A percentile compares a stretch with the other conserved stretches of the same genome.
These are phyloP conservation scores for Fusarium sp. DNA, from an alignment of 2,329 filamentous ascomycete genomes.

Conservation along the genomic window DNA sequence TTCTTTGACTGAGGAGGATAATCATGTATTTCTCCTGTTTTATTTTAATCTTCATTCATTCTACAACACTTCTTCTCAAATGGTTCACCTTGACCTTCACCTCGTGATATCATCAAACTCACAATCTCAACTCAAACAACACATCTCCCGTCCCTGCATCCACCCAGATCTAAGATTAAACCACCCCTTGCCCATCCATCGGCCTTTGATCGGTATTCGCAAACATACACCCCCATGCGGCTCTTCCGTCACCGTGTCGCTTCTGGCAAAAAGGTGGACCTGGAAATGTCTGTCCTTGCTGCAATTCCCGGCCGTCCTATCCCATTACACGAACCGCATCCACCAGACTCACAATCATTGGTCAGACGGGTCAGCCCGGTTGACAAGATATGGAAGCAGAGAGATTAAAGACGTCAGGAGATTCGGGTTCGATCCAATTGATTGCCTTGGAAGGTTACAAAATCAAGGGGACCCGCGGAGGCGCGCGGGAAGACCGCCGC, in stretches of 20 bases:
- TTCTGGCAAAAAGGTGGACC: conserved; percentile 30
- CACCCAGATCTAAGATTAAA: conserved; percentile 30
- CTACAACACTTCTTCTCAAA: not conserved
- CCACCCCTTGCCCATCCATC: conserved; percentile 14
- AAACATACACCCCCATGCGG: conserved; percentile 35
- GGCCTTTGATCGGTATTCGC: conserved; percentile 44
- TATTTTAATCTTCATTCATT: not conserved
- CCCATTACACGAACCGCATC: conserved; percentile 25
- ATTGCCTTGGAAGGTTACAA: not conserved
- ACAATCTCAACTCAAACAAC: not conserved
- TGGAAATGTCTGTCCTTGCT: conserved; percentile 31
- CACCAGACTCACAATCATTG: conserved; percentile 23
- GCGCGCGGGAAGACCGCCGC: conserved; percentile 18
- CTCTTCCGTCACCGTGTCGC: conserved; percentile 22
- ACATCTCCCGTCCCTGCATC: conserved; percentile 14
- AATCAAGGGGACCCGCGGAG: conserved; percentile 1
- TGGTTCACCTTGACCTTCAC: not conserved
- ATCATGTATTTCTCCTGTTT: not conserved
- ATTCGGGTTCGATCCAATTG: conserved; percentile 14
- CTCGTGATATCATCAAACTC: not conserved
- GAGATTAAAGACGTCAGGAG: conserved; percentile 34
- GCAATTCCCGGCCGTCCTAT: conserved; percentile 39
- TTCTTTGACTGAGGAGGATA: too few species aligned
- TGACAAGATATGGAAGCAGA: not conserved
- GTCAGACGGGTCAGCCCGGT: conserved; percentile 36